Conservation (phyloP, 805 yeast species). For the Vanderwaltozyma verrucispora region DNA sequence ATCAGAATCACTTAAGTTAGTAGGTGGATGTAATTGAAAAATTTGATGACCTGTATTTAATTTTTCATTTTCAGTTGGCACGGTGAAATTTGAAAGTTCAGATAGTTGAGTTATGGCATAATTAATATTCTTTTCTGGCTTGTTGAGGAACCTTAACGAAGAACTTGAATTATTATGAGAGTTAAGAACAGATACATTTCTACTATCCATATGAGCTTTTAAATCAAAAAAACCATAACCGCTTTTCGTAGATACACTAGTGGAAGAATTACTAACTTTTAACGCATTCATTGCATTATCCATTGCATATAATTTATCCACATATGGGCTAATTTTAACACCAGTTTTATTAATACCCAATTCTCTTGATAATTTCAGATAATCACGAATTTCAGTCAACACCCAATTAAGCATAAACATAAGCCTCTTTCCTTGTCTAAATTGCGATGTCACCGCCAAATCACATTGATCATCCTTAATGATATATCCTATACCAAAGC, state of each 20-base stretch:
- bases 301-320: slow-evolving; percentile 27
- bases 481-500: slow-evolving; percentile 88
- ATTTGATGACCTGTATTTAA: slow-evolving; percentile 23
- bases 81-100: not conserved
- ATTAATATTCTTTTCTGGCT: not conserved
- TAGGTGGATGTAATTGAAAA: slow-evolving; percentile 11
- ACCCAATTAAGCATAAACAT: slow-evolving; percentile 65
- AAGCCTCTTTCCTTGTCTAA: slow-evolving; percentile 73
- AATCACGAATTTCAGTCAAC: slow-evolving; percentile 44
- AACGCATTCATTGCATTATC: slow-evolving; percentile 25
- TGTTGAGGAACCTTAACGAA: slow-evolving; percentile 1
- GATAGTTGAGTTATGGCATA: not conserved
- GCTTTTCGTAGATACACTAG: slow-evolving; percentile 4
- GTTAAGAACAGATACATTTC: slow-evolving; percentile 12
- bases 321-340: slow-evolving; percentile 20
- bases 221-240: slow-evolving; percentile 21
- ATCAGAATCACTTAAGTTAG: slow-evolving; percentile 4
- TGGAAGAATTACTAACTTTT: not conserved
- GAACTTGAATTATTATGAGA: slow-evolving; percentile 5
- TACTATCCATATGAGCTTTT: slow-evolving; percentile 20
- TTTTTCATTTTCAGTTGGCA: slow-evolving; percentile 21
- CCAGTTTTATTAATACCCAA: slow-evolving; percentile 9
- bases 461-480: slow-evolving; percentile 72
- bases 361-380: slow-evolving; percentile 27
- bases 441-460: slow-evolving; percentile 78